A percentile compares a stretch with the other conserved stretches of the same genome.
These are phyloP conservation scores for Vitis hybrid DNA, from an alignment of 177 flowering plant species.

Conservation along the genomic window DNA sequence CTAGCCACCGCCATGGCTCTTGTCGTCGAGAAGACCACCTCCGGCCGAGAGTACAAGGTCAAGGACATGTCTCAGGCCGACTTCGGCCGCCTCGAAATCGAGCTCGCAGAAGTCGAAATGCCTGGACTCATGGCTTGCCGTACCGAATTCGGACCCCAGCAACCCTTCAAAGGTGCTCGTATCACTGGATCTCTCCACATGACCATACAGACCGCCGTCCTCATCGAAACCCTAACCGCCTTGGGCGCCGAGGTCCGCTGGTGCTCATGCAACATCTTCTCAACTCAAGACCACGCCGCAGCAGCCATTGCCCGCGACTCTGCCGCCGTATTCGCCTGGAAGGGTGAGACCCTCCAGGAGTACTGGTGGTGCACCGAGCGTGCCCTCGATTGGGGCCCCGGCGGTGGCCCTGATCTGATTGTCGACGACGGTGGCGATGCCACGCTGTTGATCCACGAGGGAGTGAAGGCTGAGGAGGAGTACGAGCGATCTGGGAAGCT, in stretches of 20 bases:
- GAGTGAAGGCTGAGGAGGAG: conserved; percentile 57
- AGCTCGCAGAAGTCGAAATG: conserved; percentile 60
- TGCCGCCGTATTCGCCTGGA: conserved; percentile 62
- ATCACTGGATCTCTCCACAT: conserved; percentile 65
- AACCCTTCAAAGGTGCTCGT: conserved; percentile 54
- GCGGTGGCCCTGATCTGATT: conserved; percentile 56
- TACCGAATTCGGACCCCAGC: conserved; percentile 47
- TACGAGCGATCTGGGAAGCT: conserved; percentile 35
- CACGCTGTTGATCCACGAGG: conserved; percentile 54
- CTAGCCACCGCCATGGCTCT: conserved; percentile 29
- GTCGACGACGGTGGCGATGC: conserved; percentile 61
- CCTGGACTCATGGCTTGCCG: conserved; percentile 56
- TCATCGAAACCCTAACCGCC: conserved; percentile 52
- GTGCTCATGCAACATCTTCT: conserved; percentile 65
- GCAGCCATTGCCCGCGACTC: conserved; percentile 57
- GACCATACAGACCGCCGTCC: conserved; percentile 62
- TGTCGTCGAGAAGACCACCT: conserved; percentile 37
- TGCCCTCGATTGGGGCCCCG: conserved; percentile 55
- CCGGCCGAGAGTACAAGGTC: conserved; percentile 61
- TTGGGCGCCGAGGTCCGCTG: conserved; percentile 60
- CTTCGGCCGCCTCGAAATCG: conserved; percentile 58
- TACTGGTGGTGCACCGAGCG: conserved; percentile 70
- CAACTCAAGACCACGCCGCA: conserved; percentile 64
- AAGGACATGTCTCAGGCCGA: conserved; percentile 62
- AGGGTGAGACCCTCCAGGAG: conserved; percentile 60